phyloP scores from a whole-genome alignment of 2,329 filamentous ascomycete species.

The Aspergillus vadensis region DNA sequence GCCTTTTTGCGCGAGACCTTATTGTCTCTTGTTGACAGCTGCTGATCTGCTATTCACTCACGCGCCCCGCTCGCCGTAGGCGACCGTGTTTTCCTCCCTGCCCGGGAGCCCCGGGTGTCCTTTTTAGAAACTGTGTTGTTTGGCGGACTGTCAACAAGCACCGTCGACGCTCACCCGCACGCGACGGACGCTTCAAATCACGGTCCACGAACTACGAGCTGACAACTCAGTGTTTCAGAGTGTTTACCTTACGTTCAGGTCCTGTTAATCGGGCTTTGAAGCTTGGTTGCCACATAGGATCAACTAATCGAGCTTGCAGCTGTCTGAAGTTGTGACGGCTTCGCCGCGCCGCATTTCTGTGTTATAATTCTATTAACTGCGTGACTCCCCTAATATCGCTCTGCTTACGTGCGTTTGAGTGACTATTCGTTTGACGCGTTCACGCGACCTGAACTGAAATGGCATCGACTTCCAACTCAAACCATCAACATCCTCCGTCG shows the following conservation, averaged over 20 bases:
- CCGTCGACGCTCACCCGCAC: not conserved
- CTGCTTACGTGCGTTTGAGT: not conserved
- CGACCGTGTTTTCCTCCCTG: not conserved
- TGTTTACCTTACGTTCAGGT: no score
- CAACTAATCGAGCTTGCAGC: not conserved
- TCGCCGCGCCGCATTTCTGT: not conserved
- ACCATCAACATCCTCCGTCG: slow-evolving; percentile 32
- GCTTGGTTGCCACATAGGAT: not conserved
- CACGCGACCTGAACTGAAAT: slow-evolving; percentile 19
- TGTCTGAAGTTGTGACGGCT: not conserved
- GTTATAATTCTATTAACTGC: not conserved
- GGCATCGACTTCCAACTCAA: slow-evolving; percentile 32
- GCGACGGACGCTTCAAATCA: not conserved
- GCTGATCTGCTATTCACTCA: slow-evolving; percentile 8
- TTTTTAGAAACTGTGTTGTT: not conserved
- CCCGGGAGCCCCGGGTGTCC: slow-evolving; percentile 6
- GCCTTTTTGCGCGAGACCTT: not conserved
- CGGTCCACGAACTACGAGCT: not conserved
- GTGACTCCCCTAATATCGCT: not conserved
- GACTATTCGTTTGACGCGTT: not conserved
- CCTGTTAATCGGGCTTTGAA: not conserved
- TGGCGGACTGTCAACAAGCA: not conserved
- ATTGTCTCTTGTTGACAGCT: no score
- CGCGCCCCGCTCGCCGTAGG: not conserved
- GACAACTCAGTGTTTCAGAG: not conserved